A percentile compares a stretch with the other conserved stretches of the same genome.
These are phyloP conservation scores for Takashimella tepidaria DNA, from an alignment of 1,284 basidiomycete species.

Conservation along the genomic window DNA sequence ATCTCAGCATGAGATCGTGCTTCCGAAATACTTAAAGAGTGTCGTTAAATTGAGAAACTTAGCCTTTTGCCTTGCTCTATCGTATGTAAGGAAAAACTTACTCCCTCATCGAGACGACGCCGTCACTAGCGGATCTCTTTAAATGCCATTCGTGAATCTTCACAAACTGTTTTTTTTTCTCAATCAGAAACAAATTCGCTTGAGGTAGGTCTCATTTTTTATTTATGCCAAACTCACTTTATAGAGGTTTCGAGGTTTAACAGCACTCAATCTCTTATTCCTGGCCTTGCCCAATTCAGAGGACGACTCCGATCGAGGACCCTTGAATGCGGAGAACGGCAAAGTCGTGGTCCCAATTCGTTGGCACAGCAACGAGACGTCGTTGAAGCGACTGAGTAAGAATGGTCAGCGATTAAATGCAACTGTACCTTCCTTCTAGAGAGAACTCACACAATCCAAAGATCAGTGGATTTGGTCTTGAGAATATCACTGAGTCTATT, in stretches of 20 bases:
- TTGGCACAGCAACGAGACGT: slow-evolving; percentile 88
- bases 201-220: too few species aligned
- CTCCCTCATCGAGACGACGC: slow-evolving; percentile 76
- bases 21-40: not conserved
- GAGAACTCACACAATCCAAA: slow-evolving; percentile 69
- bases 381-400: slow-evolving; percentile 75
- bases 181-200: slow-evolving; percentile 7
- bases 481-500: slow-evolving; percentile 69
- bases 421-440: not conserved
- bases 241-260: slow-evolving; percentile 82
- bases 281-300: slow-evolving; percentile 70
- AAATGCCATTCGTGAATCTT: slow-evolving; percentile 77
- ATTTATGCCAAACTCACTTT: too few species aligned
- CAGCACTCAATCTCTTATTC: slow-evolving; percentile 63
- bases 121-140: slow-evolving; percentile 11
- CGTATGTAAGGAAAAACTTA: slow-evolving; percentile 56
- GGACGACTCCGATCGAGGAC: slow-evolving; percentile 56
- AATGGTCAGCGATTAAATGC: not conserved
- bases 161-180: slow-evolving; percentile 31
- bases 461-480: slow-evolving; percentile 60
- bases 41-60: too few species aligned
- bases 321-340: slow-evolving; percentile 61
- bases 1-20: not conserved
- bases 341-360: slow-evolving; percentile 81
- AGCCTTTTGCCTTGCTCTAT: too few species aligned